A percentile compares a stretch with the other conserved stretches of the same genome.
These are phyloP conservation scores for Ganoderma sp. DNA, from an alignment of 1,284 basidiomycete species.

Conservation along the genomic window DNA sequence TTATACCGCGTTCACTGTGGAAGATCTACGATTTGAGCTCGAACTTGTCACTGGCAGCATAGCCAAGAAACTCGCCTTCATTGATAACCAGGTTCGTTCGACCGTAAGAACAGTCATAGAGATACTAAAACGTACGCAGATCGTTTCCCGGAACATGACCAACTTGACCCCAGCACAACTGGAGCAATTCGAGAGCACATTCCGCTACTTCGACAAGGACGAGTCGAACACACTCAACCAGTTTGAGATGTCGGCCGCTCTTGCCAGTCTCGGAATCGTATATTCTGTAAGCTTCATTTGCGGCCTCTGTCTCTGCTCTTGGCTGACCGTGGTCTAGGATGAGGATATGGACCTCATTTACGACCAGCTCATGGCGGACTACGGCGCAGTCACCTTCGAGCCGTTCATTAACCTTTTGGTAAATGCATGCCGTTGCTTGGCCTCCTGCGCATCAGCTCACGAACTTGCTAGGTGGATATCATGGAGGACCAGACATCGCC, in stretches of 20 bases:
- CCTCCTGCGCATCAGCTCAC: slow-evolving; percentile 8
- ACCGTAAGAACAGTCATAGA: neutral
- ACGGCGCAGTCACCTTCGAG: slow-evolving; percentile 91
- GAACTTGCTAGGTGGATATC: slow-evolving; percentile 77
- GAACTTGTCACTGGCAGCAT: slow-evolving; percentile 84
- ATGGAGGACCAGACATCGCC: slow-evolving; percentile 94
- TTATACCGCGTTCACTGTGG: slow-evolving; percentile 89
- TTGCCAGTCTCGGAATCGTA: slow-evolving; percentile 93
- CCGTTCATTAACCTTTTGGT: slow-evolving; percentile 95
- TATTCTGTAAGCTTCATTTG: slow-evolving; percentile 66
- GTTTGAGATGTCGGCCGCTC: slow-evolving; percentile 89
- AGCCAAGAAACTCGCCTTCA: slow-evolving; percentile 90
- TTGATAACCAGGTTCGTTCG: slow-evolving; percentile 86
- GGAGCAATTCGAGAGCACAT: slow-evolving; percentile 97
- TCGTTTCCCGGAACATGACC: slow-evolving; percentile 90
- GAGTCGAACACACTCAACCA: slow-evolving; percentile 87
- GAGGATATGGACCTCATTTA: slow-evolving; percentile 90
- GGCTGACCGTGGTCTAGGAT: slow-evolving; percentile 54
- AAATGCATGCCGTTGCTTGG: slow-evolving; percentile 30
- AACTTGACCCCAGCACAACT: slow-evolving; percentile 95
- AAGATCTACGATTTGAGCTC: slow-evolving; percentile 92
- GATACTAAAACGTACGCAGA: slow-evolving; percentile 41
- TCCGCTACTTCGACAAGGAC: slow-evolving; percentile 96
- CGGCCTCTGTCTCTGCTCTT: neutral
- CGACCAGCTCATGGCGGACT: slow-evolving; percentile 81